Percentiles rank a stretch among this genome's conserved stretches.
phyloP scores from a whole-genome alignment of 2,329 filamentous ascomycete genomes.

The Neofusicoccum ribis region DNA sequence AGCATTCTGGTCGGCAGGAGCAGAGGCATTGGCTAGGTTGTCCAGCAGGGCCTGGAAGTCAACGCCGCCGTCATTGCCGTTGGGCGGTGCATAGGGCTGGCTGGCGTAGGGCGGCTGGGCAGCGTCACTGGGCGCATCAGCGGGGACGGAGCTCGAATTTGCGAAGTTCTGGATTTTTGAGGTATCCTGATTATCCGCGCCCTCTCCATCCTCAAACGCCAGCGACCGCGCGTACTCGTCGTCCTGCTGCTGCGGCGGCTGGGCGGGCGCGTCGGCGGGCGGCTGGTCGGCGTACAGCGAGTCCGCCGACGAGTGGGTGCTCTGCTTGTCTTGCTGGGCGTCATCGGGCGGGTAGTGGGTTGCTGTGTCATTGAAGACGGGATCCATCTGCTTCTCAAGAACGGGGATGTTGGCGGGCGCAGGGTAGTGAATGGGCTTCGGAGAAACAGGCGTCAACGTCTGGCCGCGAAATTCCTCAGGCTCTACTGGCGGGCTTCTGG shows the following conservation, averaged over 20 bases:
- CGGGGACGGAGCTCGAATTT: conserved; percentile 32
- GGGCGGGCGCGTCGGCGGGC: conserved; percentile 25
- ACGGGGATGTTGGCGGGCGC: conserved; percentile 70
- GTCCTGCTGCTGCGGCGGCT: conserved; percentile 25
- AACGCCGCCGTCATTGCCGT: conserved; percentile 35
- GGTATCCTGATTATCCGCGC: conserved; percentile 37
- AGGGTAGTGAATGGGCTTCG: conserved; percentile 67
- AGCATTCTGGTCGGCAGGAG: conserved; percentile 33
- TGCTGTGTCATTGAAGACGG: conserved; percentile 67
- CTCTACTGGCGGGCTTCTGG: conserved; percentile 54
- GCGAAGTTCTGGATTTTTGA: conserved; percentile 40
- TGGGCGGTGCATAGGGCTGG: conserved; percentile 30
- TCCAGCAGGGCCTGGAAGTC: conserved; percentile 50
- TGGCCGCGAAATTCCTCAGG: conserved; percentile 63
- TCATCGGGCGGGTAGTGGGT: conserved; percentile 52
- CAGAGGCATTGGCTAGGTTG: conserved; percentile 32
- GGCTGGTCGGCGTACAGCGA: conserved; percentile 35
- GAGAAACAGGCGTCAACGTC: conserved; percentile 68
- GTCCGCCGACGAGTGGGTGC: conserved; percentile 29
- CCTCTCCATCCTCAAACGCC: conserved; percentile 29
- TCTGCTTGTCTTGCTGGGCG: conserved; percentile 34
- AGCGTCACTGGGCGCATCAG: conserved; percentile 38
- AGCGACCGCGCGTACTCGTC: conserved; percentile 29
- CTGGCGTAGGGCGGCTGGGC: conserved; percentile 21
- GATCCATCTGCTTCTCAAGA: conserved; percentile 71